Evolutionary conservation across 2,329 filamentous ascomycete species (phyloP).

Genomic region (Colletotrichum noveboracense): DNA sequence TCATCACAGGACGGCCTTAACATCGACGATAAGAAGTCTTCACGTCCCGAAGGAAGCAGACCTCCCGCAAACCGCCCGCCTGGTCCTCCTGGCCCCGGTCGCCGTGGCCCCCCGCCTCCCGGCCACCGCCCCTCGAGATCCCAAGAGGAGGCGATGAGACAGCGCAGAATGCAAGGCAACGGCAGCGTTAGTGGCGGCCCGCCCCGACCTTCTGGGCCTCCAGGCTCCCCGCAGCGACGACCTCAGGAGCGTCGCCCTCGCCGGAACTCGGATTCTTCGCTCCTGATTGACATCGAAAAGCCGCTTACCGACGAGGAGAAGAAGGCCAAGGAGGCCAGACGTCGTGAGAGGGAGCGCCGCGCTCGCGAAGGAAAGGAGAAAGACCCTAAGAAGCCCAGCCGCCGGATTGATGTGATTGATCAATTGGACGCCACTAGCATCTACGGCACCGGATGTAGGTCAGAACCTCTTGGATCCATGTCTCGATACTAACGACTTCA

Average conservation of each 20-base stretch:
- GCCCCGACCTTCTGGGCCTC: slow-evolving; percentile 34
- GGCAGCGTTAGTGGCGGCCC: slow-evolving; percentile 34
- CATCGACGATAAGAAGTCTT: slow-evolving; percentile 62
- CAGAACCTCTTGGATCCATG: background rate
- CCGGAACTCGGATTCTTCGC: slow-evolving; percentile 81
- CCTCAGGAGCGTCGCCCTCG: slow-evolving; percentile 58
- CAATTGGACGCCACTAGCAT: slow-evolving; percentile 96
- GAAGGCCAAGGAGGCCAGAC: slow-evolving; percentile 52
- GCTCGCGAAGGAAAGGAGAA: slow-evolving; percentile 55
- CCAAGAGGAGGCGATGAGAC: slow-evolving; percentile 67
- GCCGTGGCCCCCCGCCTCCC: slow-evolving; percentile 46
- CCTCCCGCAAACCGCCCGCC: slow-evolving; percentile 43
- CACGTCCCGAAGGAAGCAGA: slow-evolving; percentile 31
- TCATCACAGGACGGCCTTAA: slow-evolving; percentile 67
- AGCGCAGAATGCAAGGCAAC: slow-evolving; percentile 47
- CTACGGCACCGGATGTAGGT: slow-evolving; percentile 88
- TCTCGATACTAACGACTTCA: slow-evolving; percentile 37
- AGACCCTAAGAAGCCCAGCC: slow-evolving; percentile 51
- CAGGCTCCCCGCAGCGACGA: slow-evolving; percentile 43
- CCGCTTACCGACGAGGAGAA: slow-evolving; percentile 65
- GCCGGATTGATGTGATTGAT: slow-evolving; percentile 86
- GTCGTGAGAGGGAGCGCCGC: slow-evolving; percentile 57
- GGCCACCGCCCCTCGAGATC: slow-evolving; percentile 68
- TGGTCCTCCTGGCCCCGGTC: slow-evolving; percentile 43
- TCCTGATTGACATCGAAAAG: slow-evolving; percentile 62